Evolutionary conservation across 2,329 filamentous ascomycete species (phyloP).

Genomic region (Penicillium sp.): DNA sequence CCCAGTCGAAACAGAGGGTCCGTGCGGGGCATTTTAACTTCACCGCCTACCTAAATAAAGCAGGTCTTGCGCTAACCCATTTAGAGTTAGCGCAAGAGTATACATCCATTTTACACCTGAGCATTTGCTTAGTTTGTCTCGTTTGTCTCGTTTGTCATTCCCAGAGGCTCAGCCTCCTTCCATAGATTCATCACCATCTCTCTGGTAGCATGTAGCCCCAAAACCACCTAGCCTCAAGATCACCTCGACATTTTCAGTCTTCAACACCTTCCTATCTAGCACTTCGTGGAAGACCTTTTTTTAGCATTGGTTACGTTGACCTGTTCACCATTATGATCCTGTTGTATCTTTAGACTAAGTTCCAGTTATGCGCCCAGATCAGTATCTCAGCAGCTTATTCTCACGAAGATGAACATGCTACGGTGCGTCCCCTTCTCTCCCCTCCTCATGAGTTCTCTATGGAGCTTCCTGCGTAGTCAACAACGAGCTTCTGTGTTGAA

Average conservation of each 20-base stretch:
- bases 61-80: neutral
- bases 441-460: neutral
- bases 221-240: too few species aligned
- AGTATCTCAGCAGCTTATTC: neutral
- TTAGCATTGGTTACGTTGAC: too few species aligned
- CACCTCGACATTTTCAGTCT: slow-evolving; percentile 2
- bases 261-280: too few species aligned
- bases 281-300: too few species aligned
- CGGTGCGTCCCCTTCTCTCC: too few species aligned
- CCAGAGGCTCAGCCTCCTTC: too few species aligned
- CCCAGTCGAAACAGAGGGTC: neutral
- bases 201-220: too few species aligned
- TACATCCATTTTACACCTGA: too few species aligned
- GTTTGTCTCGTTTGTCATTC: too few species aligned
- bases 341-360: too few species aligned
- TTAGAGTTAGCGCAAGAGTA: neutral
- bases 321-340: slow-evolving; percentile 5
- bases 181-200: too few species aligned
- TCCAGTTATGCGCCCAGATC: neutral
- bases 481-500: neutral
- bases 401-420: neutral
- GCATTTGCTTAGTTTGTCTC: too few species aligned
- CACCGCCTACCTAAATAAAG: neutral
- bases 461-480: neutral
- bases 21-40: neutral